phyloP scores from a whole-genome alignment of 1,284 basidiomycete species.

The Cystobasidiaceae sp. region DNA sequence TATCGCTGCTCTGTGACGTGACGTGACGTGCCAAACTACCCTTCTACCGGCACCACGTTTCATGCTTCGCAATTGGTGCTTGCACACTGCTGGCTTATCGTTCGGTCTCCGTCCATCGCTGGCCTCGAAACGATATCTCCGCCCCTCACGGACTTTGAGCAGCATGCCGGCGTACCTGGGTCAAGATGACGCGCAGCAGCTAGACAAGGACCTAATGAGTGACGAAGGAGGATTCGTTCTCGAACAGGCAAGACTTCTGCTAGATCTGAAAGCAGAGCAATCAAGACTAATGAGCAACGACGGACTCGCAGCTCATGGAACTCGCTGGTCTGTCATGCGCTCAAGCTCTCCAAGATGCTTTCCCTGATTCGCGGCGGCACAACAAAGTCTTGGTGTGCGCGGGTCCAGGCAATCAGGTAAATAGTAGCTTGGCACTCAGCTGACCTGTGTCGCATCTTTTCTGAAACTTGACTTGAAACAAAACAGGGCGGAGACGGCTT shows the following conservation, averaged over 20 bases:
- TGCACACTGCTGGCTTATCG: too few species aligned
- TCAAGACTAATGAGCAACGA: too few species aligned
- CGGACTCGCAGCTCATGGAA: conserved; percentile 98
- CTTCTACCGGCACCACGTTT: too few species aligned
- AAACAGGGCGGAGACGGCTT: conserved; percentile 94
- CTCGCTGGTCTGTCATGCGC: conserved; percentile 95
- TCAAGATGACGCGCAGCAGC: conserved; percentile 53
- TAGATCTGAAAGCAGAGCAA: too few species aligned
- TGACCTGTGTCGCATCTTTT: too few species aligned
- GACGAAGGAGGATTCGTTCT: conserved; percentile 76
- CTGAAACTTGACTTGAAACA: too few species aligned
- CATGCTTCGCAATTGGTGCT: too few species aligned
- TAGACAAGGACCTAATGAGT: conserved; percentile 84
- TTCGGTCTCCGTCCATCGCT: too few species aligned
- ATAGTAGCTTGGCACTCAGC: conserved; percentile 29
- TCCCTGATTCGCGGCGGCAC: conserved; percentile 58
- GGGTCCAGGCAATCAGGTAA: conserved; percentile 83
- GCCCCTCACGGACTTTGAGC: too few species aligned
- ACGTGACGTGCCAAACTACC: too few species aligned
- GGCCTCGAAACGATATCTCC: too few species aligned
- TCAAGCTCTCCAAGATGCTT: conserved; percentile 73
- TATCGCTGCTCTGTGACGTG: too few species aligned
- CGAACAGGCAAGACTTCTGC: conserved; percentile 77
- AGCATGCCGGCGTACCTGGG: conserved; percentile 33
- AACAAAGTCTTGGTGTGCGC: conserved; percentile 81